Base-by-base conservation (phyloP, 306 rosid genomes). In the Trifolium dubium region DNA sequence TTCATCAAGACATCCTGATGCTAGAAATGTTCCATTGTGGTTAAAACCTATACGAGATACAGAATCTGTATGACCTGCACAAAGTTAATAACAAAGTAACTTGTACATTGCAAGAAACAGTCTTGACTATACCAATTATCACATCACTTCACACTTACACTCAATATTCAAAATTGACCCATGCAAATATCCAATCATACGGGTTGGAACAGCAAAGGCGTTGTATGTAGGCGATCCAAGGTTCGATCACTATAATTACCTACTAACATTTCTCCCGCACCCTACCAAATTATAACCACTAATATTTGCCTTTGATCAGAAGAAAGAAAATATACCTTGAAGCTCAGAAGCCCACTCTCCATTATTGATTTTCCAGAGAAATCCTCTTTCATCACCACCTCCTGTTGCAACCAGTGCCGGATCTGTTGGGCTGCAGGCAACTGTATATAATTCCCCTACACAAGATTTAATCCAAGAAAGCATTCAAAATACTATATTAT, bases 311-410 rank as follows among this genome's bases (percentile, higher is more conserved):
- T 56, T 56, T 56, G 0, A 56, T 13, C 30, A 56, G 8, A 23
- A 56, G 29, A 6, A 56, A 56, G 5, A 11, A 5, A 28, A 29
- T 49, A 49, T 28, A 56, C 63, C 63, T 2, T 28, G 82, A 60
- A 94, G 90, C 87, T 94, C 95, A 68, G 72, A 80, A 66, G 97
- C 87, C 92, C 89, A 91, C 81, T 89, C 96, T 82, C 97, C 96
- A 55, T 66, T 82, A 35, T 88, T 91, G 75, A 91, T 87, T 83
- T 59, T 87, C 98, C 98, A 94, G 55, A 94, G 86, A 88, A 89
- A 94, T 23, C 96, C 98, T 79, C 44, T 87, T 74, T 94, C 96
- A 83, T 94, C 97, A 44, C 91, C 79, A 54, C 96, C 92, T 50
- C 98, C 98, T 1, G 98, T 89, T 6, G 95, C 95, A 74, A 94